Percentiles rank a stretch among this genome's conserved stretches.
These are phyloP conservation scores for Fusarium mexicanum DNA, from an alignment of 2,329 filamentous ascomycete species.

Conservation along the genomic window DNA sequence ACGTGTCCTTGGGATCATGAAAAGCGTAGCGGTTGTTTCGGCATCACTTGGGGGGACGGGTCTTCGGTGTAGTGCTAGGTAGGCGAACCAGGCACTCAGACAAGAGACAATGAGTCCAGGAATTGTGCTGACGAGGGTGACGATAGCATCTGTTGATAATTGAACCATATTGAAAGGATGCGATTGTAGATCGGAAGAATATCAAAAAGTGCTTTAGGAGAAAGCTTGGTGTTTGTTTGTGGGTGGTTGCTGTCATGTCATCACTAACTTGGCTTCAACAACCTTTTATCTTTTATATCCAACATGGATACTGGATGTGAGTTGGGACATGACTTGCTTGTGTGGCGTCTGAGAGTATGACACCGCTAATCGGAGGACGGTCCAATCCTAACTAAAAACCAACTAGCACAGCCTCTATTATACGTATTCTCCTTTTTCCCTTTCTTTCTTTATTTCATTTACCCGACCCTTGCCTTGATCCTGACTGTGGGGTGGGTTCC, in stretches of 20 bases:
- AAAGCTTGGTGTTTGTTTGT: not conserved
- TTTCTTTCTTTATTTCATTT: too few species aligned
- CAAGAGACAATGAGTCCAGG: not conserved
- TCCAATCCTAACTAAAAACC: too few species aligned
- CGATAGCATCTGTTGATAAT: not conserved
- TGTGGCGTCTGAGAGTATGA: too few species aligned
- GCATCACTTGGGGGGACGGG: fast-evolving
- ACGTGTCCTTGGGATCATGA: not conserved
- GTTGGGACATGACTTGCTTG: too few species aligned
- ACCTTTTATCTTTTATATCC: not conserved
- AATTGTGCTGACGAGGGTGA: not conserved
- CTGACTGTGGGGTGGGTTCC: too few species aligned
- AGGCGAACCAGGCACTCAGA: slow-evolving; percentile 1
- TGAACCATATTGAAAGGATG: not conserved
- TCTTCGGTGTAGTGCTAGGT: not conserved
- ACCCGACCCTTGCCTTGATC: too few species aligned
- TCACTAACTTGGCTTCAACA: not conserved
- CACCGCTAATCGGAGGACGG: too few species aligned
- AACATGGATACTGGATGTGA: too few species aligned
- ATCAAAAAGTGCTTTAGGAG: not conserved
- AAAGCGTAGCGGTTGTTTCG: not conserved
- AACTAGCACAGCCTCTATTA: too few species aligned
- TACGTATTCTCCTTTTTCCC: too few species aligned
- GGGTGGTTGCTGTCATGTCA: not conserved
- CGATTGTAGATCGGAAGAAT: not conserved